Evolutionary conservation across 2,329 filamentous ascomycete species (phyloP).

Genomic region (Calonectria ilicicola): DNA sequence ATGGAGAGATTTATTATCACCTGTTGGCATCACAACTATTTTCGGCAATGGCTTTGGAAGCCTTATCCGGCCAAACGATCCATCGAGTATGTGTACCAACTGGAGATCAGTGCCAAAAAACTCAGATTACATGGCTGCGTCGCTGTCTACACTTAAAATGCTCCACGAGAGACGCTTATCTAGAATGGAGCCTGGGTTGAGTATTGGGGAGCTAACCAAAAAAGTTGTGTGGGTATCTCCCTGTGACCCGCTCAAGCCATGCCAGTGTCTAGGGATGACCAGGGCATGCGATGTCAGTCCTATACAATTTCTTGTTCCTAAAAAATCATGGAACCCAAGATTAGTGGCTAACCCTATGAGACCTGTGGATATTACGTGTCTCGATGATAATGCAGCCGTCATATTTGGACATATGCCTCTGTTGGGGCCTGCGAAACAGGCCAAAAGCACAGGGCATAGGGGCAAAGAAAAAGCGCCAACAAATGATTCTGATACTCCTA

Average conservation of each 20-base stretch:
- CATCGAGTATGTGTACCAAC: neutral
- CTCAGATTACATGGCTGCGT: neutral
- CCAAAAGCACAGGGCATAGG: neutral
- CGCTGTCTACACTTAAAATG: neutral
- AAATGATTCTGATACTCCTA: neutral
- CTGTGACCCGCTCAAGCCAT: neutral
- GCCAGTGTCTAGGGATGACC: neutral
- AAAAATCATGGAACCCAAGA: conserved; percentile 17
- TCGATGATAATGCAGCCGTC: neutral
- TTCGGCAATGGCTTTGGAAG: neutral
- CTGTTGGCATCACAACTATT: neutral
- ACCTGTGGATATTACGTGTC: neutral
- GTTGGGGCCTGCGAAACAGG: neutral
- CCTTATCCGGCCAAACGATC: neutral
- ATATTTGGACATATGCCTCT: neutral
- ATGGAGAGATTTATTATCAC: neutral
- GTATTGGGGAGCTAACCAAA: conserved; percentile 4
- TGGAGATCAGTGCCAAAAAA: neutral
- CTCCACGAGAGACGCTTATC: neutral
- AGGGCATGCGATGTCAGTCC: conserved; percentile 1
- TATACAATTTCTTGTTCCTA: conserved; percentile 20
- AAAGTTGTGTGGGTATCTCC: conserved; percentile 8
- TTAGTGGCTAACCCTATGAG: neutral
- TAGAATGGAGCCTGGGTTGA: conserved; percentile 8
- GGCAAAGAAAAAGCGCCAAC: neutral